phyloP scores from a whole-genome alignment of 2,329 filamentous ascomycete species.

The Hymenoscyphus infarciens region DNA sequence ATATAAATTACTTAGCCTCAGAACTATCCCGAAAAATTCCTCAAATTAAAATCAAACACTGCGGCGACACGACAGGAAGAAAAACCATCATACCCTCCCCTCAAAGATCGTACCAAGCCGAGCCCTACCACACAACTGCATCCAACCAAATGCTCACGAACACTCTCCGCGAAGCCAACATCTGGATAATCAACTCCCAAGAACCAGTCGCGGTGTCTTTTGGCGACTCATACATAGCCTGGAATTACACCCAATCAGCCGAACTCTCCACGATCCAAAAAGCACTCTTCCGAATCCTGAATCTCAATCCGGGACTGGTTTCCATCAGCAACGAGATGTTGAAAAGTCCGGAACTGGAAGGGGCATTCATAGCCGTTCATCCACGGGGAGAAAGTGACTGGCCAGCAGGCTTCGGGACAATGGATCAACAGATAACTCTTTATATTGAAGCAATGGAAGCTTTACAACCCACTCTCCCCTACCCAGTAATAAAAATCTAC shows the following conservation, averaged over 20 bases:
- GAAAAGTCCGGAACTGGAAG: constrained; percentile 12
- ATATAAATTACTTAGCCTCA: constrained; percentile 11
- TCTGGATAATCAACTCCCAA: constrained; percentile 6
- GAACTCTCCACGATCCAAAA: constrained; percentile 18
- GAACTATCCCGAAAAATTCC: constrained; percentile 13
- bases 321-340: constrained; percentile 13
- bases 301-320: constrained; percentile 17
- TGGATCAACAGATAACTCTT: constrained; percentile 9
- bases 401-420: constrained; percentile 15
- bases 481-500: constrained; percentile 9
- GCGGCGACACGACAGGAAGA: constrained; percentile 11
- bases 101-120: constrained; percentile 3
- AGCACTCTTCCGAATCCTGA: constrained; percentile 17
- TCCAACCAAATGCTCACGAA: constrained; percentile 11
- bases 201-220: constrained; percentile 13
- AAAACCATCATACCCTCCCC: not conserved
- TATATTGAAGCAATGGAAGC: constrained; percentile 14
- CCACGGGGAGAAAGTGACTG: constrained; percentile 19
- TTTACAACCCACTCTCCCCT: constrained; percentile 1
- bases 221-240: constrained; percentile 17
- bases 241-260: constrained; percentile 15
- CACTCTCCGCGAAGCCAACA: constrained; percentile 4
- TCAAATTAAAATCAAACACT: constrained; percentile 14
- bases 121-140: constrained; percentile 8
- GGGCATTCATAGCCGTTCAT: constrained; percentile 18